Conservation (phyloP, 78 protist species). For the Parvularia atlantis region DNA sequence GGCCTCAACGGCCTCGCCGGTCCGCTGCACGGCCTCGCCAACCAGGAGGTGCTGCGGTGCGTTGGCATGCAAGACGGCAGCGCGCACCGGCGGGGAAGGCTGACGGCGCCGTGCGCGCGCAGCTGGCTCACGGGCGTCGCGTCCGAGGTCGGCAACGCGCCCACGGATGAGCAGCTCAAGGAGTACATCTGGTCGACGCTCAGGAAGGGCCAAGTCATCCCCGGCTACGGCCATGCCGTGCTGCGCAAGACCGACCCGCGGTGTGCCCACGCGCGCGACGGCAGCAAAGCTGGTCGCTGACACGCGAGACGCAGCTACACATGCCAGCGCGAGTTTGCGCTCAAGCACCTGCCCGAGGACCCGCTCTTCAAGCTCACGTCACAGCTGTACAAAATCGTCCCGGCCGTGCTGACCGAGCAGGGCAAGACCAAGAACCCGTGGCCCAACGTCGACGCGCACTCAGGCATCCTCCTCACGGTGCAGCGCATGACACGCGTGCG, state of each 20-base stretch:
- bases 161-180: slow-evolving; percentile 50
- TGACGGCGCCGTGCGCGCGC: too few relatives aligned
- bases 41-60: slow-evolving; percentile 89
- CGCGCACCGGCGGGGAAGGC: too few relatives aligned
- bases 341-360: slow-evolving; percentile 89
- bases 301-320: too few relatives aligned
- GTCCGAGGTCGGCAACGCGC: slow-evolving; percentile 36
- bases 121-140: slow-evolving; percentile 38
- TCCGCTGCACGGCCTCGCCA: slow-evolving; percentile 95
- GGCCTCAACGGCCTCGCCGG: slow-evolving; percentile 93
- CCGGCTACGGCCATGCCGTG: slow-evolving; percentile 98
- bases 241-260: slow-evolving; percentile 68
- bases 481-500: too few relatives aligned
- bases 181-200: slow-evolving; percentile 81
- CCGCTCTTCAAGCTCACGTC: slow-evolving; percentile 68
- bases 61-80: too few relatives aligned
- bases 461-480: slow-evolving; percentile 78
- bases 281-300: too few relatives aligned
- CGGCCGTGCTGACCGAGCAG: slow-evolving; percentile 77
- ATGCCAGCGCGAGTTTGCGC: slow-evolving; percentile 91
- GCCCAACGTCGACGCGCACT: slow-evolving; percentile 94
- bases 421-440: slow-evolving; percentile 95
- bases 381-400: slow-evolving; percentile 66
- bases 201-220: slow-evolving; percentile 89
- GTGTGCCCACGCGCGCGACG: too few relatives aligned